phyloP scores from a whole-genome alignment of 1,284 basidiomycete species.

The Golubevia sp. region DNA sequence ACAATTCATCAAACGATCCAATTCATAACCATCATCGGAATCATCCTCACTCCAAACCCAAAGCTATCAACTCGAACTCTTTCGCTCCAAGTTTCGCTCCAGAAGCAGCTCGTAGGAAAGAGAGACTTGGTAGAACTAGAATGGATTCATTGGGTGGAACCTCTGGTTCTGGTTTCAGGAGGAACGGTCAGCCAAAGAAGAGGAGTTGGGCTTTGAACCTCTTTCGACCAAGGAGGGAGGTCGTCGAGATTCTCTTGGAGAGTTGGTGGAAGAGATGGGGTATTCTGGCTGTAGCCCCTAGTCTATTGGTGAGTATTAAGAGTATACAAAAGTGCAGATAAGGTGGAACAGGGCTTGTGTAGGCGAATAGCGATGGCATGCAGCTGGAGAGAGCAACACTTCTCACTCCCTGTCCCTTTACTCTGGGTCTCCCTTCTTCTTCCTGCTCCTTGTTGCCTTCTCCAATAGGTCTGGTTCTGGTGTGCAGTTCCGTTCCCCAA shows the following conservation, averaged over 20 bases:
- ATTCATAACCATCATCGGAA: too few relatives aligned
- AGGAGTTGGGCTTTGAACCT: conserved; percentile 33
- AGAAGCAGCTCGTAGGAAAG: too few relatives aligned
- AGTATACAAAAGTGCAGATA: neutral
- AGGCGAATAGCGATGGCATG: too few relatives aligned
- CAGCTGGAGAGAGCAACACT: neutral
- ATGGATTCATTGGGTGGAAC: too few relatives aligned
- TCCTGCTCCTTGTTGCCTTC: neutral
- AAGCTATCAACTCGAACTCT: too few relatives aligned
- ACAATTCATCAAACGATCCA: too few relatives aligned
- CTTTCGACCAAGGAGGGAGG: conserved; percentile 62
- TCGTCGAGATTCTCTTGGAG: conserved; percentile 64
- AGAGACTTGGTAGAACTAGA: too few relatives aligned
- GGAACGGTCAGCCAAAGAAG: conserved; percentile 7
- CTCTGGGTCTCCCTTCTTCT: neutral
- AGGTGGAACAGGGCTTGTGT: neutral
- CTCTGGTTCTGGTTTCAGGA: neutral
- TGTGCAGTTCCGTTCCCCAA: conserved; percentile 67
- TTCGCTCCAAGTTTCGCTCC: too few relatives aligned
- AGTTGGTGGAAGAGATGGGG: conserved; percentile 66
- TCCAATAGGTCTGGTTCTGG: conserved; percentile 65
- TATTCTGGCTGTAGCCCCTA: conserved; percentile 65
- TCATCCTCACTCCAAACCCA: too few relatives aligned
- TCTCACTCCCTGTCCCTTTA: too few relatives aligned
- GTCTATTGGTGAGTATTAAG: conserved; percentile 62